These are phyloP conservation scores for Volvox carteri DNA, from an alignment of 163 green algal species.

Conservation along the genomic window DNA sequence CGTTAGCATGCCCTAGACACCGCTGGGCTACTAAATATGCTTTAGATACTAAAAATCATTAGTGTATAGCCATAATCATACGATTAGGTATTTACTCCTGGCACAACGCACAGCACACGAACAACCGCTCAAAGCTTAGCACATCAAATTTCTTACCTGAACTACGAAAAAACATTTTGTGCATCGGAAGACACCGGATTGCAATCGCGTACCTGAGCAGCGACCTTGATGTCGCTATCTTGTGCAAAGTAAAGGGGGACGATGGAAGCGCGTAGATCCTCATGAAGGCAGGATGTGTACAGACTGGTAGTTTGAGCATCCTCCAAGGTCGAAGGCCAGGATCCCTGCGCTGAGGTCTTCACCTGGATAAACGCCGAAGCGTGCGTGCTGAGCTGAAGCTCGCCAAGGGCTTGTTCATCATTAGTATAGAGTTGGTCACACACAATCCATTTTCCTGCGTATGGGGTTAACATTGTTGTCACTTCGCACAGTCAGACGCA, in stretches of 20 bases:
- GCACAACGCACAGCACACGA: too few species aligned
- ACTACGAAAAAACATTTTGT: too few species aligned
- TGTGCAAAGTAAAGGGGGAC: constrained; percentile 14
- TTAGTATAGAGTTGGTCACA: background rate
- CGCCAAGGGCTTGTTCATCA: background rate
- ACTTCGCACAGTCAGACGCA: background rate
- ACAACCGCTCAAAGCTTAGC: too few species aligned
- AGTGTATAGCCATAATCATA: too few species aligned
- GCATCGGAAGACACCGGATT: too few species aligned
- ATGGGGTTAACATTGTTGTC: background rate
- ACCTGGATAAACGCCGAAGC: constrained; percentile 11
- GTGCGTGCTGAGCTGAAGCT: background rate
- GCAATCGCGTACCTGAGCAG: constrained; percentile 10
- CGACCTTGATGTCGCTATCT: constrained; percentile 22
- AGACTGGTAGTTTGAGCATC: constrained; percentile 22
- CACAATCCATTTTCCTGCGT: constrained; percentile 3
- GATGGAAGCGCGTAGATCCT: background rate
- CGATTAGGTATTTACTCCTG: too few species aligned
- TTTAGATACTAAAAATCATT: too few species aligned
- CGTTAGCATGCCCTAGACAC: too few species aligned
- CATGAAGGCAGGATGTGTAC: constrained; percentile 9
- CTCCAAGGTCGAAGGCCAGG: constrained; percentile 4
- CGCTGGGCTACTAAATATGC: too few species aligned
- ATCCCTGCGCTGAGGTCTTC: background rate
- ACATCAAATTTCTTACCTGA: too few species aligned